Evolutionary conservation across 2,329 filamentous ascomycete species (phyloP).

Genomic region (Diaporthe caulivora): DNA sequence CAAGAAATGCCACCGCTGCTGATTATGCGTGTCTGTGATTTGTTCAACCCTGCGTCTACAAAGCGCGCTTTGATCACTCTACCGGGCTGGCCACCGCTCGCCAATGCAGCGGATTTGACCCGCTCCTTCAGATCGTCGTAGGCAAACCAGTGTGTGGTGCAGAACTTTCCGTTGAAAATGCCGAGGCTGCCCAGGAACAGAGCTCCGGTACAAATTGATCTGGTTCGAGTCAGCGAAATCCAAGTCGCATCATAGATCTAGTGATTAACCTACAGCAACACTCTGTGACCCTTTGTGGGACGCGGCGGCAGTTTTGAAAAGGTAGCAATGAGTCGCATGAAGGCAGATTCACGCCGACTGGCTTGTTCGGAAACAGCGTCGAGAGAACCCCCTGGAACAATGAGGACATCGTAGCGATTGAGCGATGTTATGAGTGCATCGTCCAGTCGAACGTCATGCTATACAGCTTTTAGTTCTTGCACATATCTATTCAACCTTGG

Average conservation of each 20-base stretch:
- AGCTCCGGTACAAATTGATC: constrained; percentile 6
- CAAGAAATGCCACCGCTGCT: neutral
- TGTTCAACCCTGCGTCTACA: constrained; percentile 5
- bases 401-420: neutral
- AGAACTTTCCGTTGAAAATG: neutral
- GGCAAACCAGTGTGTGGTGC: constrained; percentile 1
- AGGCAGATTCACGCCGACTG: neutral
- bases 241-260: fast-evolving
- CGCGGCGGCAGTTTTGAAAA: neutral
- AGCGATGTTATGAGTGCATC: neutral
- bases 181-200: constrained; percentile 1
- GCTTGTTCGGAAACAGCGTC: neutral
- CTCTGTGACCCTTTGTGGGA: neutral
- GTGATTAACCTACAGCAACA: neutral
- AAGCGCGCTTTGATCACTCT: neutral
- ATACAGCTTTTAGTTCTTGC: neutral
- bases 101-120: neutral
- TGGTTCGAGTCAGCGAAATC: neutral
- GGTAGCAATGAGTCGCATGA: constrained; percentile 7
- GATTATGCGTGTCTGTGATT: neutral
- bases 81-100: neutral
- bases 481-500: neutral
- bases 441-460: neutral
- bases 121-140: constrained; percentile 4
- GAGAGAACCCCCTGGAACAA: neutral